phyloP scores from a whole-genome alignment of 75 land plant genomes.

The Sequoiadendron giganteum region DNA sequence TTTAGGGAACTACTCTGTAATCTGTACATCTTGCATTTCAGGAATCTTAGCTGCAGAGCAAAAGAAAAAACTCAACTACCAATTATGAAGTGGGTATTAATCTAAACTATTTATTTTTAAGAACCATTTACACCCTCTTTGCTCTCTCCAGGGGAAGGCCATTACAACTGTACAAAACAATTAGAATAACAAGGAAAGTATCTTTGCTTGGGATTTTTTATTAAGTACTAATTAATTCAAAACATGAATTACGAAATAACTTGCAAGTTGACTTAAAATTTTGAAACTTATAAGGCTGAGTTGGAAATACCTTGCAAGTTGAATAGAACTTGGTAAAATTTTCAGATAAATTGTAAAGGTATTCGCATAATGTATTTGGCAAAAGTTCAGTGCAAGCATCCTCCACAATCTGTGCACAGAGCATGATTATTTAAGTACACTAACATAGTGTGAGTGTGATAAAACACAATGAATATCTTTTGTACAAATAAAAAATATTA shows the following conservation, averaged over 20 bases:
- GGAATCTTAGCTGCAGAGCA: background rate
- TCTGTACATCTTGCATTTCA: background rate
- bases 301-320: conserved; percentile 65
- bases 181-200: background rate
- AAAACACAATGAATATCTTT: background rate
- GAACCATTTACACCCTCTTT: background rate
- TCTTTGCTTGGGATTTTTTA: background rate
- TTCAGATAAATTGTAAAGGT: conserved; percentile 80
- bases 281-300: background rate
- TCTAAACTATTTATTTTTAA: background rate
- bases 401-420: conserved; percentile 63
- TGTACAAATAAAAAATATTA: background rate
- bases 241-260: background rate
- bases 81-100: background rate
- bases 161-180: background rate
- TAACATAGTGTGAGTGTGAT: background rate
- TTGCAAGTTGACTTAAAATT: background rate
- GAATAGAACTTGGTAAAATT: conserved; percentile 78
- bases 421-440: background rate
- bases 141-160: background rate
- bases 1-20: background rate
- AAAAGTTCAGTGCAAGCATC: conserved; percentile 74
- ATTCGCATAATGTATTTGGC: conserved; percentile 83
- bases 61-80: background rate
- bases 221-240: background rate